These are phyloP conservation scores for Hemileccinum rubropunctum DNA, from an alignment of 768 basidiomycete genomes.

Conservation along the genomic window DNA sequence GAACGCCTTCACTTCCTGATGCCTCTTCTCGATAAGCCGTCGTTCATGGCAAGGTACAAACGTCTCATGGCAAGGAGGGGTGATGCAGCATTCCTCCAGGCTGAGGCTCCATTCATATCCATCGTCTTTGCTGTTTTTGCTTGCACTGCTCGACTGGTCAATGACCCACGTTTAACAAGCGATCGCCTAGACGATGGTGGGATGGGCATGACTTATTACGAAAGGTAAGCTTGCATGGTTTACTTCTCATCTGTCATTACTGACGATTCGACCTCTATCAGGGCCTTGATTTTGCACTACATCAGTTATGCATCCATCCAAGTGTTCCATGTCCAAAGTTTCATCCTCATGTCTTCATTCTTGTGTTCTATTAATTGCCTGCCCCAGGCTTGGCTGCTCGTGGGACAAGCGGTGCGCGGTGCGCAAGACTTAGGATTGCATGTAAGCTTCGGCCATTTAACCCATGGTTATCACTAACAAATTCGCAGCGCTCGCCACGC, in stretches of 20 bases:
- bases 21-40: conserved; percentile 84
- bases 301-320: conserved; percentile 87
- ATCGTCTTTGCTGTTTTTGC: conserved; percentile 89
- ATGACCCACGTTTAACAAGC: conserved; percentile 64
- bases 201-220: conserved; percentile 88
- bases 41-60: conserved; percentile 71
- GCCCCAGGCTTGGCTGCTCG: conserved; percentile 90
- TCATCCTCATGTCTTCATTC: conserved; percentile 86
- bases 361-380: conserved; percentile 91
- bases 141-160: conserved; percentile 77
- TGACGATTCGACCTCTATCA: conserved; percentile 29
- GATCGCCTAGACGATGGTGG: conserved; percentile 72
- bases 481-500: conserved; percentile 71
- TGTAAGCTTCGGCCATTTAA: conserved; percentile 47
- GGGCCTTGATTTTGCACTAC: conserved; percentile 87
- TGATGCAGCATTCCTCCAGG: conserved; percentile 50
- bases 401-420: conserved; percentile 86
- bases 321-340: conserved; percentile 85
- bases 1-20: conserved; percentile 82
- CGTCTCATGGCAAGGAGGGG: conserved; percentile 69
- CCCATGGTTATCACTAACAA: conserved; percentile 14
- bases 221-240: conserved; percentile 53
- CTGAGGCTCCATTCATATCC: conserved; percentile 73
- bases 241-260: background rate
- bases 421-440: conserved; percentile 92